Percentiles rank a stretch among this genome's conserved stretches.
Conservation (phyloP, 2,329 filamentous ascomycete genomes). For the Colletotrichum caudatum region DNA sequence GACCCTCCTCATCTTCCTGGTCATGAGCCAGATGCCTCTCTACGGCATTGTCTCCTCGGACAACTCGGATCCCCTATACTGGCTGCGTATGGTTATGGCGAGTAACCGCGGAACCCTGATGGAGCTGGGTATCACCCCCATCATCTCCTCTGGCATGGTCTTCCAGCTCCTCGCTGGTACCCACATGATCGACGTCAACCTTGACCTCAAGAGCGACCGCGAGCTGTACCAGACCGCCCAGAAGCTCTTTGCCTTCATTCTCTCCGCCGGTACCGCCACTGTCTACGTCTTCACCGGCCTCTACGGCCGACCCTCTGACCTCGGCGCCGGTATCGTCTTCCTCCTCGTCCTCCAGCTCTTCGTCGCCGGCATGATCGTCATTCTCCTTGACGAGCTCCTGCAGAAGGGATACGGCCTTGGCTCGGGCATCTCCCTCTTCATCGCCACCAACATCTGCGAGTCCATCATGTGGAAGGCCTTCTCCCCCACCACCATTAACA, state of each 20-base stretch:
- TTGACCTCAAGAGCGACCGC: constrained; percentile 99
- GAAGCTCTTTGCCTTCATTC: constrained; percentile 98
- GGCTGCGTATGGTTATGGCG: constrained; percentile 99
- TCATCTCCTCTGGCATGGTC: constrained; percentile 99
- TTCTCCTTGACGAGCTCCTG: constrained; percentile 97
- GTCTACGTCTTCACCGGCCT: constrained; percentile 99
- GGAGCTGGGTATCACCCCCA: constrained; percentile 97
- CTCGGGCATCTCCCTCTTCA: constrained; percentile 99
- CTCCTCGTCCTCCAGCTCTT: constrained; percentile 98
- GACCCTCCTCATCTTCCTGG: constrained; percentile 97
- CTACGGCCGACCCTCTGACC: constrained; percentile 95
- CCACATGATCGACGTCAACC: constrained; percentile 99
- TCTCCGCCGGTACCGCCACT: constrained; percentile 96
- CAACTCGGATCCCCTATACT: constrained; percentile 98
- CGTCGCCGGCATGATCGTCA: constrained; percentile 97
- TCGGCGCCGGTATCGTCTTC: constrained; percentile 97
- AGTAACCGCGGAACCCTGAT: constrained; percentile 97
- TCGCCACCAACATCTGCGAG: constrained; percentile 99
- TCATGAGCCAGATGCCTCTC: constrained; percentile 99
- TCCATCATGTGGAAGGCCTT: constrained; percentile 99
- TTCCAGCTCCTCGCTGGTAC: constrained; percentile 99
- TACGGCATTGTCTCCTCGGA: constrained; percentile 99
- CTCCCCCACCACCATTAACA: constrained; percentile 99
- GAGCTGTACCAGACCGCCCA: constrained; percentile 99
- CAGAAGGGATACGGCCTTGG: constrained; percentile 99